phyloP scores from a whole-genome alignment of 768 basidiomycete genomes.

The Asterophora parasitica region DNA sequence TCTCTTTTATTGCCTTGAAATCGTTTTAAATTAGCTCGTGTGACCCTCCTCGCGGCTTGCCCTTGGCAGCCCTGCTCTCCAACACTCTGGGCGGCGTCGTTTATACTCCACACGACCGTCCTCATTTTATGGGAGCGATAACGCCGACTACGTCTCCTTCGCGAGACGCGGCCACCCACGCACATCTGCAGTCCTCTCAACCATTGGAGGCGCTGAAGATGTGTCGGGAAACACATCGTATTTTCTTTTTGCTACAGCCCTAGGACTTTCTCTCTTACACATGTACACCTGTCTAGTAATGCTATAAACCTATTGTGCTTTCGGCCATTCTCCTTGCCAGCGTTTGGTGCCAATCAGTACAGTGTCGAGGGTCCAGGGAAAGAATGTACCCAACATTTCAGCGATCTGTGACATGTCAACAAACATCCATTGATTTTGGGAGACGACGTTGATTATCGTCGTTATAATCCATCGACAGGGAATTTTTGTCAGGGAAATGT shows the following conservation, averaged over 20 bases:
- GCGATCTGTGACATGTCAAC: no score
- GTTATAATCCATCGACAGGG: no score
- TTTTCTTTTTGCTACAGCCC: background rate
- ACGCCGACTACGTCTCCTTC: conserved; percentile 21
- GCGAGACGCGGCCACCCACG: conserved; percentile 25
- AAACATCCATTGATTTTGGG: no score
- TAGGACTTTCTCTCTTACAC: background rate
- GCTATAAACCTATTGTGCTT: background rate
- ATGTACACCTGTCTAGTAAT: no score
- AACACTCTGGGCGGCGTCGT: conserved; percentile 93
- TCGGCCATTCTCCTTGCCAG: background rate
- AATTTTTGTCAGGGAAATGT: no score
- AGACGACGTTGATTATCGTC: no score
- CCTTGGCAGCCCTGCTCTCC: conserved; percentile 53
- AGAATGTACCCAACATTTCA: no score
- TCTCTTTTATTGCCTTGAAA: no score
- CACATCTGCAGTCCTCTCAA: conserved; percentile 29
- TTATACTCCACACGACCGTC: conserved; percentile 66
- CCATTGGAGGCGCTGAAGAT: conserved; percentile 31
- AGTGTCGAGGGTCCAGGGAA: no score
- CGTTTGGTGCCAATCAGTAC: no score
- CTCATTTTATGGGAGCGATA: conserved; percentile 98
- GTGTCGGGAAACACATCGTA: conserved; percentile 21
- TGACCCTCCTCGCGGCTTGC: no score
- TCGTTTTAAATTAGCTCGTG: no score